Evolutionary conservation across 1,284 basidiomycete genomes (phyloP).

Genomic region (Marasmius fiardii): DNA sequence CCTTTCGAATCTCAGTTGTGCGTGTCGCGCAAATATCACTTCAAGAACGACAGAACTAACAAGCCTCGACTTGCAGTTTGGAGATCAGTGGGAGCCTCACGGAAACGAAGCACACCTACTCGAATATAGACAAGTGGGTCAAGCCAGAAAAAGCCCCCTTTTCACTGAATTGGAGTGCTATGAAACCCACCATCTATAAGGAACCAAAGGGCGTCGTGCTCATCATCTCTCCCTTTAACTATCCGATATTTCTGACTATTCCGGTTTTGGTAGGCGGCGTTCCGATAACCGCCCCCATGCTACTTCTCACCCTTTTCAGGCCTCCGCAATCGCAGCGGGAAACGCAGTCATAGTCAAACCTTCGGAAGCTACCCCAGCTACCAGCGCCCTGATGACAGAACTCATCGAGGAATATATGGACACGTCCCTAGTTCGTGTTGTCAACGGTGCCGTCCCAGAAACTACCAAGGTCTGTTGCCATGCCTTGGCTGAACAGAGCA

Average conservation of each 20-base stretch:
- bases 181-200: constrained; percentile 67
- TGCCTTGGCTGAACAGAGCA: neutral
- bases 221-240: constrained; percentile 67
- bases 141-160: constrained; percentile 63
- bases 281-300: neutral
- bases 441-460: constrained; percentile 77
- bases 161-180: constrained; percentile 47
- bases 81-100: constrained; percentile 51
- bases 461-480: constrained; percentile 54
- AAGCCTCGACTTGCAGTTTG: constrained; percentile 33
- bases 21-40: constrained; percentile 21
- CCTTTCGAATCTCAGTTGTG: constrained; percentile 54
- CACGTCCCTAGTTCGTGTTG: constrained; percentile 63
- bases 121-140: constrained; percentile 74
- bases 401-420: constrained; percentile 84
- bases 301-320: constrained; percentile 32
- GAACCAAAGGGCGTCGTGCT: constrained; percentile 76
- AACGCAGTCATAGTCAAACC: constrained; percentile 77
- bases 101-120: constrained; percentile 65
- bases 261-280: constrained; percentile 48
- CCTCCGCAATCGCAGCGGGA: constrained; percentile 80
- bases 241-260: constrained; percentile 49
- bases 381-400: constrained; percentile 66
- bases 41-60: neutral
- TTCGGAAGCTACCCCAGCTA: constrained; percentile 73